Evolutionary conservation across 2,329 filamentous ascomycete genomes (phyloP).

Genomic region (Ceratocystis cubensis): DNA sequence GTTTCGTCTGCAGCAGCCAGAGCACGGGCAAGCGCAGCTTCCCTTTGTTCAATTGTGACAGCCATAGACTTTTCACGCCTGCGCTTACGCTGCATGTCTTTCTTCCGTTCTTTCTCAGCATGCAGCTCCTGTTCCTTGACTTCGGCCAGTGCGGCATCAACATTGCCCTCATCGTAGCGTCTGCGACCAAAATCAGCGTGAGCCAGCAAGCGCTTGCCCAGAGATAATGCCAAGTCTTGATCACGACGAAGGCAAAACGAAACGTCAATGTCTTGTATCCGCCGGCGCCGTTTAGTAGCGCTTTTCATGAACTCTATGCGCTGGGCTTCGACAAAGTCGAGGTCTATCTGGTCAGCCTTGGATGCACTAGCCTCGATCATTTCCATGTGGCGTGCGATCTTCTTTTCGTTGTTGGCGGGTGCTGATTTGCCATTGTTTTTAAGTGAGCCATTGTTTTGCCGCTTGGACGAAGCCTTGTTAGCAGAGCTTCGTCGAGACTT

Average conservation of each 20-base stretch:
- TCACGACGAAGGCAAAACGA: slow-evolving; percentile 51
- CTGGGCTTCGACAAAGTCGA: slow-evolving; percentile 34
- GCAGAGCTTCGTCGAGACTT: slow-evolving; percentile 42
- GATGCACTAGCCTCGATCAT: slow-evolving; percentile 36
- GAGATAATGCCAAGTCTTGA: slow-evolving; percentile 45
- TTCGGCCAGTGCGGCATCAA: slow-evolving; percentile 68
- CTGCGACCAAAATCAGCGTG: slow-evolving; percentile 61
- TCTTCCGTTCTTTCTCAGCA: slow-evolving; percentile 97
- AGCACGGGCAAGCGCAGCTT: slow-evolving; percentile 66
- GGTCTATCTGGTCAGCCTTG: slow-evolving; percentile 22
- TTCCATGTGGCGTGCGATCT: slow-evolving; percentile 29
- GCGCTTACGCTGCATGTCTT: slow-evolving; percentile 97
- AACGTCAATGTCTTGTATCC: slow-evolving; percentile 51
- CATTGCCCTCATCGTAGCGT: slow-evolving; percentile 64
- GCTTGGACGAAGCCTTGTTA: slow-evolving; percentile 42
- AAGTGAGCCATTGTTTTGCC: slow-evolving; percentile 47
- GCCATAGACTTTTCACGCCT: slow-evolving; percentile 93
- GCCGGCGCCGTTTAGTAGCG: slow-evolving; percentile 53
- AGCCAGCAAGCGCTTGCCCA: slow-evolving; percentile 49
- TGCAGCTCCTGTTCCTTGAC: slow-evolving; percentile 82
- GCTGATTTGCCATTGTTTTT: slow-evolving; percentile 48
- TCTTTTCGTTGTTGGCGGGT: slow-evolving; percentile 40
- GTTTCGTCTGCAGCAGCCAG: slow-evolving; percentile 67
- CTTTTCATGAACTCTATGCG: slow-evolving; percentile 43
- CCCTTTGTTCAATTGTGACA: slow-evolving; percentile 81